Percentiles rank a stretch among this genome's conserved stretches.
Evolutionary conservation across 106 monocot species (phyloP).

Genomic region (Agapanthus africanus): DNA sequence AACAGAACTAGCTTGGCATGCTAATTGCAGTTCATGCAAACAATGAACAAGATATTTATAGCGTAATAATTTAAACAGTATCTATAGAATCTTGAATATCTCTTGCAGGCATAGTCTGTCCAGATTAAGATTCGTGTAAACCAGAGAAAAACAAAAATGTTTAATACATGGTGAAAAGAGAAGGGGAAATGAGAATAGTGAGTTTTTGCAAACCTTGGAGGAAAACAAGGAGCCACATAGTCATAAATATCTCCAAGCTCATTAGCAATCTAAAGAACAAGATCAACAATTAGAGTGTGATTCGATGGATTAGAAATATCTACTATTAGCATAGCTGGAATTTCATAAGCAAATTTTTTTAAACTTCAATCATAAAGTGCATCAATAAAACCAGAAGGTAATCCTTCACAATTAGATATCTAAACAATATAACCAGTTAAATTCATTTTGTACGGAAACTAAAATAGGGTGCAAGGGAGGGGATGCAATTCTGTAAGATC

Average conservation of each 20-base stretch:
- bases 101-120: too few relatives aligned
- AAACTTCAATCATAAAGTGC: neutral
- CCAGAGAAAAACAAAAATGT: neutral
- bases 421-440: neutral
- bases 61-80: neutral
- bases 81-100: neutral
- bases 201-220: constrained; percentile 74
- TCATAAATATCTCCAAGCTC: constrained; percentile 95
- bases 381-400: neutral
- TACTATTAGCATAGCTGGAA: neutral
- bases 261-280: constrained; percentile 60
- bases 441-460: neutral
- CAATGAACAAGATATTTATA: neutral
- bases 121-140: neutral
- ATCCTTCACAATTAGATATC: neutral
- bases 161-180: neutral
- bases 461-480: neutral
- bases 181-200: neutral
- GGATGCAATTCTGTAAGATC: neutral
- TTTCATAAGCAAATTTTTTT: neutral
- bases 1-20: neutral
- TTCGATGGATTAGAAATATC: neutral
- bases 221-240: constrained; percentile 98
- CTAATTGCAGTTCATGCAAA: neutral
- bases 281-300: constrained; percentile 4